These are phyloP conservation scores for Hibiscus tridactylites DNA, from an alignment of 345 rosid species.

Conservation along the genomic window DNA sequence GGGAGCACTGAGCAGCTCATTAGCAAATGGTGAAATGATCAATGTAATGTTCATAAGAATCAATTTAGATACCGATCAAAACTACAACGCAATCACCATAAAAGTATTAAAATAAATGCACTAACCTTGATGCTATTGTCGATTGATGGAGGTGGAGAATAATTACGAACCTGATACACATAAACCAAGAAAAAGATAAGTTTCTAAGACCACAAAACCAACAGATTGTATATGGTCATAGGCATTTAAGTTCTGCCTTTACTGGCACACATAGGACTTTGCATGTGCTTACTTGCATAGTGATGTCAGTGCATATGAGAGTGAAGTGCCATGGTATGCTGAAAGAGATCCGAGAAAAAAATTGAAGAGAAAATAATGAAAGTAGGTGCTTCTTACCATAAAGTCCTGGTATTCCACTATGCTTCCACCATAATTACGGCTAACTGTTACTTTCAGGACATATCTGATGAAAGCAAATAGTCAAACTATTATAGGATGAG, in stretches of 20 bases:
- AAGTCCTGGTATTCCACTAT: constrained; percentile 89
- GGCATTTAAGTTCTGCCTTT: background rate
- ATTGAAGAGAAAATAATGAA: background rate
- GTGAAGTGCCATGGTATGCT: background rate
- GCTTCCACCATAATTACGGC: constrained; percentile 90
- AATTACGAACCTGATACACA: constrained; percentile 69
- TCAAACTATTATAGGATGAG: background rate
- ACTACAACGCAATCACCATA: background rate
- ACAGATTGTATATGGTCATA: background rate
- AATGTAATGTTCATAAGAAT: background rate
- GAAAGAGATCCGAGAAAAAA: constrained; percentile 3
- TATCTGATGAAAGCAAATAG: constrained; percentile 44
- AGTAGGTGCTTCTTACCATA: constrained; percentile 40
- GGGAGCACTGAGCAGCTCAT: background rate
- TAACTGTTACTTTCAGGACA: constrained; percentile 84
- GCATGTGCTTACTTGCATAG: background rate
- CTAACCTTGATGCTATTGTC: constrained; percentile 92
- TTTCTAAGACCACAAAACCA: background rate
- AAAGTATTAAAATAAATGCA: constrained; percentile 4
- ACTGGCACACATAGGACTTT: background rate
- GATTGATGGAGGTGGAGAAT: constrained; percentile 63
- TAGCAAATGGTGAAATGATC: background rate
- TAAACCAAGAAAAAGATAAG: constrained; percentile 10
- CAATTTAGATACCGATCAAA: background rate
- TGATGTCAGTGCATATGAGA: background rate